A percentile compares a stretch with the other conserved stretches of the same genome.
phyloP scores from a whole-genome alignment of 225 moss, liverwort and hornwort species.

The Bryoerythrophyllum caledonicum region DNA sequence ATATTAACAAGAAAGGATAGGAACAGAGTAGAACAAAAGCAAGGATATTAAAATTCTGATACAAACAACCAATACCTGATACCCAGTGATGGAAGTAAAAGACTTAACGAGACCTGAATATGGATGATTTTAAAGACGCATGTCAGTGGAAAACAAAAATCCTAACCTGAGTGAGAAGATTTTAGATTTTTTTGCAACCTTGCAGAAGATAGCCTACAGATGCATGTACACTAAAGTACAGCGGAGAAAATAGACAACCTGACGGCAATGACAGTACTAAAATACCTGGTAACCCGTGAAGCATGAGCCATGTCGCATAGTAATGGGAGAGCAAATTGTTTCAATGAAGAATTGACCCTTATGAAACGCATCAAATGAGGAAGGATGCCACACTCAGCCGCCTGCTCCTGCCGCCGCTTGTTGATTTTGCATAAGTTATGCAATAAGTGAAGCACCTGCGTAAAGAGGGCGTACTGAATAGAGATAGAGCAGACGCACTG shows the following conservation, averaged over 20 bases:
- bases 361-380: conserved; percentile 78
- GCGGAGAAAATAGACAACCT: neutral
- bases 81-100: neutral
- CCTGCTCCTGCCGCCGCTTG: conserved; percentile 78
- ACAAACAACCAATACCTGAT: neutral
- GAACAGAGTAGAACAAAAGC: neutral
- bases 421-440: conserved; percentile 88
- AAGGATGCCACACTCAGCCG: conserved; percentile 82
- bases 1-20: neutral
- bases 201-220: neutral
- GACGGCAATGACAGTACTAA: neutral
- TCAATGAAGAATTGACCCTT: conserved; percentile 62
- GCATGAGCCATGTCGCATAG: conserved; percentile 90
- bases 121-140: neutral
- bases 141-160: neutral
- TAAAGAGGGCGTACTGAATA: neutral
- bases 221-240: neutral
- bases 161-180: neutral
- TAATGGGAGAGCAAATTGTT: conserved; percentile 74
- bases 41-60: neutral
- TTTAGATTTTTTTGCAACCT: neutral
- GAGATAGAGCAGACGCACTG: neutral
- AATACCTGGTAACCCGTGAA: conserved; percentile 63
- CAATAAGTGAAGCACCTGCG: conserved; percentile 68
- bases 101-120: neutral